These are phyloP conservation scores for Akebia trifoliata DNA, from an alignment of 164 flowering plant species.

Conservation along the genomic window DNA sequence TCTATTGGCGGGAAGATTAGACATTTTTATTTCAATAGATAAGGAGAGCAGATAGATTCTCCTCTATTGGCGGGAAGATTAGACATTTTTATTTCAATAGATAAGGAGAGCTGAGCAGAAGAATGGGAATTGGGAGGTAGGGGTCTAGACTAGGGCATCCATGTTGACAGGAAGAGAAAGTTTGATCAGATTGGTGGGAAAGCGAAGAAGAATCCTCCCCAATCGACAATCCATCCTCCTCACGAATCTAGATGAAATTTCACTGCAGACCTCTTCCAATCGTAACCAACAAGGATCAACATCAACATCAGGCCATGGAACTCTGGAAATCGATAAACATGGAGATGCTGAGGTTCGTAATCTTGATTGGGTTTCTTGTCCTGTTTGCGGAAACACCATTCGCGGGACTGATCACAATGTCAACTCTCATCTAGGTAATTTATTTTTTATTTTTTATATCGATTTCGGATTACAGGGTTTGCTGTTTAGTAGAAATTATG, in stretches of 20 bases:
- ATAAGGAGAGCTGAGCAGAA: too few species aligned
- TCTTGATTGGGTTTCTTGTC: constrained; percentile 54
- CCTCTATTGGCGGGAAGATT: too few species aligned
- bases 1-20: too few species aligned
- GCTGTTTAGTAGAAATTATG: neutral
- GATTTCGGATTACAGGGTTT: neutral
- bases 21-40: too few species aligned
- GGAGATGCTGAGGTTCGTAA: neutral
- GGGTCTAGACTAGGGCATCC: too few species aligned
- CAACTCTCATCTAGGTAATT: constrained; percentile 86
- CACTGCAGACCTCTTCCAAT: constrained; percentile 15
- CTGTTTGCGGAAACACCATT: constrained; percentile 55
- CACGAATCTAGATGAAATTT: constrained; percentile 16
- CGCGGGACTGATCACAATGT: constrained; percentile 35
- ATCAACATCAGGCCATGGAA: constrained; percentile 1
- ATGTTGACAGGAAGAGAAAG: constrained; percentile 78
- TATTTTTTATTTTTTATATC: neutral
- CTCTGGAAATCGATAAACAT: constrained; percentile 3
- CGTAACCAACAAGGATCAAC: constrained; percentile 10
- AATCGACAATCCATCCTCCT: constrained; percentile 41
- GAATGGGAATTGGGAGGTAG: too few species aligned
- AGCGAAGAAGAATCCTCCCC: constrained; percentile 69
- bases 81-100: too few species aligned
- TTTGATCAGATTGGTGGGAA: constrained; percentile 64
- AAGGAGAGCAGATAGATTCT: too few species aligned